Percentiles rank a stretch among this genome's conserved stretches.
These are phyloP conservation scores for Colletotrichum agaves DNA, from an alignment of 2,329 filamentous ascomycete species.

Conservation along the genomic window DNA sequence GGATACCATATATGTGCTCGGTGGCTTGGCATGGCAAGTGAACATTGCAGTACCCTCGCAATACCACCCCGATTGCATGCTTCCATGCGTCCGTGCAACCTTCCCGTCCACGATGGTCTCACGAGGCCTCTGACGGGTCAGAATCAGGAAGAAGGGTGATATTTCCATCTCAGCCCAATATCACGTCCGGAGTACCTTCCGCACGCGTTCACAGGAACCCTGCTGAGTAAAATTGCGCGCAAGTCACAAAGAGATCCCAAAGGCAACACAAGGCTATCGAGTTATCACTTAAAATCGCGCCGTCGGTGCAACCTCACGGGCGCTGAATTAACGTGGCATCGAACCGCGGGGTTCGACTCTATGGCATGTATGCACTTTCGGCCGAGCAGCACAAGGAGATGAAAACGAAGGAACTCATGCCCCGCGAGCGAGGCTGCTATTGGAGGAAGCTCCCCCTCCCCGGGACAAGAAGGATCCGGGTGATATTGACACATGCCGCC, in stretches of 20 bases:
- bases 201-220: not conserved
- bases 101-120: slow-evolving; percentile 16
- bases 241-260: slow-evolving; percentile 22
- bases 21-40: not conserved
- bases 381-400: not conserved
- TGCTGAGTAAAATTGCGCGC: slow-evolving; percentile 3
- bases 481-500: slow-evolving; percentile 29
- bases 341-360: slow-evolving; percentile 21
- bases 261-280: slow-evolving; percentile 20
- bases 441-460: slow-evolving; percentile 4
- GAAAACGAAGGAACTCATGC: slow-evolving; percentile 11
- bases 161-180: slow-evolving; percentile 20
- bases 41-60: slow-evolving; percentile 2
- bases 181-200: slow-evolving; percentile 14
- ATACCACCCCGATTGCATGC: slow-evolving; percentile 14
- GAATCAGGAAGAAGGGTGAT: slow-evolving; percentile 1
- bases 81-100: not conserved
- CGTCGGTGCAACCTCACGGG: slow-evolving; percentile 16
- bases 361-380: slow-evolving; percentile 3
- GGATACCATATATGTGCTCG: slow-evolving; percentile 17
- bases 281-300: slow-evolving; percentile 17
- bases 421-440: slow-evolving; percentile 4
- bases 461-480: not conserved
- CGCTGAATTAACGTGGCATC: slow-evolving; percentile 23
- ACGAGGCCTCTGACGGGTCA: not conserved